These are phyloP conservation scores for Xylariaceae sp. DNA, from an alignment of 2,329 filamentous ascomycete species.

Conservation along the genomic window DNA sequence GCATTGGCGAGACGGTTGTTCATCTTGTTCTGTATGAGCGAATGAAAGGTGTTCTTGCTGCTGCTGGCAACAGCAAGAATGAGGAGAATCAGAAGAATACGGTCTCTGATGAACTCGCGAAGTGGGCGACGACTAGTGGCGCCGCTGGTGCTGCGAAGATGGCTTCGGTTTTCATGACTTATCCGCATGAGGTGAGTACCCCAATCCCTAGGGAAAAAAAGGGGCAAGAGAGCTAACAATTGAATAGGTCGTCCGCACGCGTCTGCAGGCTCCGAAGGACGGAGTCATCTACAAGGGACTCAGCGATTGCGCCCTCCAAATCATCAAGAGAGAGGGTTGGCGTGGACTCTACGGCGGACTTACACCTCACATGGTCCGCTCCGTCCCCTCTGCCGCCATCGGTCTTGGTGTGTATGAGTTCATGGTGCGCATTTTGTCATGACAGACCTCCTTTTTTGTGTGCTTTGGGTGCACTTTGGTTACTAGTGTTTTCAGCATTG, in stretches of 20 bases:
- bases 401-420: neutral
- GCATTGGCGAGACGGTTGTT: neutral
- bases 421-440: neutral
- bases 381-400: neutral
- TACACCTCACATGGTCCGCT: neutral
- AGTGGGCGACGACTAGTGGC: too few species aligned
- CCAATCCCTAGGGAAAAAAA: neutral
- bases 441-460: too few species aligned
- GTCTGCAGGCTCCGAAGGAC: neutral
- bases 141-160: too few species aligned
- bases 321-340: neutral
- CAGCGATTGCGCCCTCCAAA: neutral
- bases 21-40: neutral
- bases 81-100: too few species aligned
- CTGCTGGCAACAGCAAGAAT: too few species aligned
- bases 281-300: neutral
- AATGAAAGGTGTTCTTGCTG: too few species aligned
- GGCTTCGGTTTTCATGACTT: too few species aligned
- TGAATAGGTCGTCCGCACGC: neutral
- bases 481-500: too few species aligned
- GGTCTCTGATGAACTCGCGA: too few species aligned
- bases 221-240: neutral
- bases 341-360: neutral
- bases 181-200: too few species aligned
- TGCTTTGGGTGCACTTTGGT: too few species aligned